Evolutionary conservation across 345 rosid genomes (phyloP).

Genomic region (Lenwebbia sp.): DNA sequence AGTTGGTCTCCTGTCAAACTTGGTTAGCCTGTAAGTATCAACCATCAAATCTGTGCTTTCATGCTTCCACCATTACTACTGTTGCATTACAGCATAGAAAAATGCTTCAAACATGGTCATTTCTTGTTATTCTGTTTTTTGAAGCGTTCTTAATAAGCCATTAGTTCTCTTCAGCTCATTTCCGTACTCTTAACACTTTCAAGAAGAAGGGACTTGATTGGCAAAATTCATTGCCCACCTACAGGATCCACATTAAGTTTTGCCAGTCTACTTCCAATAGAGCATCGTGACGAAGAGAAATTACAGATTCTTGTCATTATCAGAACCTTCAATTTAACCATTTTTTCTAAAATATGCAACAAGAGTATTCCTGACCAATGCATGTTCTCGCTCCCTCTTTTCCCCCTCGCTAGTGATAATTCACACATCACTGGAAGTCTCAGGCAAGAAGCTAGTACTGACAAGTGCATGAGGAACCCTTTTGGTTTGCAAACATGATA

Average conservation of each 20-base stretch:
- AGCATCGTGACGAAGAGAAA: not conserved
- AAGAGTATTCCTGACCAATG: not conserved
- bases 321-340: not conserved
- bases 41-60: not conserved
- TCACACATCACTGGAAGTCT: not conserved
- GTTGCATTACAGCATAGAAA: not conserved
- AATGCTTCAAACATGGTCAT: not conserved
- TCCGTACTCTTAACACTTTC: not conserved
- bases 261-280: not conserved
- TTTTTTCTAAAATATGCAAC: not conserved
- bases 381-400: not conserved
- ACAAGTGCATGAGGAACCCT: not conserved
- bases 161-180: not conserved
- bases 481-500: not conserved
- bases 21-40: conserved; percentile 85
- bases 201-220: not conserved
- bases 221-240: not conserved
- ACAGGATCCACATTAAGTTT: not conserved
- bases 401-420: not conserved
- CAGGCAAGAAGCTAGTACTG: not conserved
- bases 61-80: not conserved
- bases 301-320: not conserved
- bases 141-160: not conserved
- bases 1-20: conserved; percentile 62
- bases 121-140: not conserved